A percentile compares a stretch with the other conserved stretches of the same genome.
Evolutionary conservation across 441 rosid genomes (phyloP).

Genomic region (Gossypium aridum): DNA sequence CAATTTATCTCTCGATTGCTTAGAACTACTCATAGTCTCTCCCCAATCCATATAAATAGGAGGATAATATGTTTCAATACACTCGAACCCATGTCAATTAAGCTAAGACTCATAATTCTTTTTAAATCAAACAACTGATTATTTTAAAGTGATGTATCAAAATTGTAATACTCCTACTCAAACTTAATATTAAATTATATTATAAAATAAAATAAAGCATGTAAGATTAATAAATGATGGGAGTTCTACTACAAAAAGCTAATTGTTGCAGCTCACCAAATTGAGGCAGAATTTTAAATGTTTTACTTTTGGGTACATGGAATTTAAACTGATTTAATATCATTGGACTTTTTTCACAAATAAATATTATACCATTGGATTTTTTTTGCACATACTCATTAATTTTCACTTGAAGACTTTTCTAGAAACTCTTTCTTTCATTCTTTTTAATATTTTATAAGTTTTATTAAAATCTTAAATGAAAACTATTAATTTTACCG

Average conservation of each 20-base stretch:
- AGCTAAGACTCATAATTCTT: no score
- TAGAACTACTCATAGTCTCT: no score
- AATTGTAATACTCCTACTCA: no score
- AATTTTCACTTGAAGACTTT: background rate
- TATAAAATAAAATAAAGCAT: background rate
- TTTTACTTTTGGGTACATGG: no score
- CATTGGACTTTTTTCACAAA: background rate
- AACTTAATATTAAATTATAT: no score
- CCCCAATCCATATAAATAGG: no score
- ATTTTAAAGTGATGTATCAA: background rate
- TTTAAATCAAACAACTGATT: no score
- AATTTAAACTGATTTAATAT: background rate
- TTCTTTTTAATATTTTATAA: background rate
- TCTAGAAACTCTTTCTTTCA: background rate
- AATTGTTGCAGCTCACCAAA: background rate
- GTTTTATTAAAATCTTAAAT: background rate
- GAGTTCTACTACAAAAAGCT: background rate
- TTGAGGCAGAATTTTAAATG: background rate
- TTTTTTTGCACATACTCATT: background rate
- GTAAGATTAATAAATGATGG: background rate
- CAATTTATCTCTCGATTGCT: no score
- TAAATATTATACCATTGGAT: background rate
- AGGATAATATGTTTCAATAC: no score
- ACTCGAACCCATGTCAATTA: no score
- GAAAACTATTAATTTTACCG: no score